These are phyloP conservation scores for Bjerkandera adusta DNA, from an alignment of 1,284 basidiomycete species.

Conservation along the genomic window DNA sequence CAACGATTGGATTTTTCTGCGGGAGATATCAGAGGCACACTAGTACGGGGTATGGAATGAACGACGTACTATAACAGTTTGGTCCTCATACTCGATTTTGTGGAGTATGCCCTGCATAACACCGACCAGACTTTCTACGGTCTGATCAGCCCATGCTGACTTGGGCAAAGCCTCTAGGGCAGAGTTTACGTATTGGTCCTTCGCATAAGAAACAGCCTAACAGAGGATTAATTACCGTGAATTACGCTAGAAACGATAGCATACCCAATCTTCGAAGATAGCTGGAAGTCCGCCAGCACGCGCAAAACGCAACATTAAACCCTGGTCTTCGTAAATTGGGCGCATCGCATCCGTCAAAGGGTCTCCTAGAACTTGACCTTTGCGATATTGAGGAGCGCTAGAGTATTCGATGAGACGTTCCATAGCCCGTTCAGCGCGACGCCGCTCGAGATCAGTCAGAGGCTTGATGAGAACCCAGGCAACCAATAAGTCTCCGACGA, in stretches of 20 bases:
- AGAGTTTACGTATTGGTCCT: slow-evolving; percentile 18
- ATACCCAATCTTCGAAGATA: slow-evolving; percentile 29
- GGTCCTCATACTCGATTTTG: slow-evolving; percentile 20
- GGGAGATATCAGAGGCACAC: not conserved
- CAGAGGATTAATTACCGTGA: not conserved
- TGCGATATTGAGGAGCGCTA: slow-evolving; percentile 18
- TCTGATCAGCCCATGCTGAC: slow-evolving; percentile 27
- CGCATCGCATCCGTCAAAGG: slow-evolving; percentile 28
- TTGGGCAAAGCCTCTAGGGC: slow-evolving; percentile 22
- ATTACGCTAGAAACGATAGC: not conserved
- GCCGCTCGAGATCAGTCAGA: slow-evolving; percentile 18
- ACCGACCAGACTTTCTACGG: slow-evolving; percentile 22
- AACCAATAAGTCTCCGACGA: slow-evolving; percentile 25
- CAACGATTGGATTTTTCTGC: slow-evolving; percentile 24
- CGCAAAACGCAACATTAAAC: slow-evolving; percentile 20
- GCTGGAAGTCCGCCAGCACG: slow-evolving; percentile 28
- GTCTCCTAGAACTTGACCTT: slow-evolving; percentile 21
- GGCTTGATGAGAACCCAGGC: slow-evolving; percentile 21
- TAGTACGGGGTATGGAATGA: not conserved
- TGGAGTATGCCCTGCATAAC: slow-evolving; percentile 21
- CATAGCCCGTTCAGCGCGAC: slow-evolving; percentile 21
- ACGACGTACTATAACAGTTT: slow-evolving; percentile 19
- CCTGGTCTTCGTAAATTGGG: slow-evolving; percentile 24
- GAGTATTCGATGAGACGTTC: slow-evolving; percentile 25
- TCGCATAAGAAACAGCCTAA: slow-evolving; percentile 23